Base-by-base conservation (phyloP, 1,284 basidiomycete genomes). In the Papiliotrema nemorosa region DNA sequence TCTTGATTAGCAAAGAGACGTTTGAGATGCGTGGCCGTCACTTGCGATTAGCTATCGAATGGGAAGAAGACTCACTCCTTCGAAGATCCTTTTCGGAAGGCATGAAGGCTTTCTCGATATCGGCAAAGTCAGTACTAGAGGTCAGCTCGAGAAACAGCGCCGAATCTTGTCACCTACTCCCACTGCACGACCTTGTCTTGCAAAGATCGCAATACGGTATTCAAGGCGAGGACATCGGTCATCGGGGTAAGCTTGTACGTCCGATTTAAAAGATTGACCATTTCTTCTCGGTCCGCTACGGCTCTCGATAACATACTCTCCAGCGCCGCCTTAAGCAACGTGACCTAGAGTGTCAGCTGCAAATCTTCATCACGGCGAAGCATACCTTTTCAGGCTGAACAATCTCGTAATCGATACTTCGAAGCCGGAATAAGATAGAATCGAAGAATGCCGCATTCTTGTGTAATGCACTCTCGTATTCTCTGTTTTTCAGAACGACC, bases 131-230 rank as follows among this genome's bases (percentile, higher is more conserved):
- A 33, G 61, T 53, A 36, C 70, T 72, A 38, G 9, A 10, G 2
- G 25, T 54, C 41, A 55, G 54, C 47, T 16, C 20, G n/a, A 29
- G 6, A 16, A 44, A 7, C 25, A n/a, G 40, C 38, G 24, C 13
- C 24, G n/a, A 29, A 14, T 21, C 24, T 10, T 20, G 26, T 44
- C 66, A 76, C 77, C 64, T 67, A 78, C 56, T 79, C 92, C 90
- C 93, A 97, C 37, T 88, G 88, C n/a, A 97, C 90, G 46, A 96
- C 91, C 72, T 87, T 88, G 66, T 96, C 90, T 74, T 97, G 93
- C 37, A 93, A 80, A 51, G 85, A 84, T 3, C 88, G 84, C 42
- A 92, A 84, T 6, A 94, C 89, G 52, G 84, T 82, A 60, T 94
- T 97, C 52, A 97, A 79, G 41, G 86, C 87, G 35, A 97, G 80